Evolutionary conservation across 2,329 filamentous ascomycete species (phyloP), one percentile per base, ranked within the genome.

Genomic region (Colletotrichum navitas): DNA sequence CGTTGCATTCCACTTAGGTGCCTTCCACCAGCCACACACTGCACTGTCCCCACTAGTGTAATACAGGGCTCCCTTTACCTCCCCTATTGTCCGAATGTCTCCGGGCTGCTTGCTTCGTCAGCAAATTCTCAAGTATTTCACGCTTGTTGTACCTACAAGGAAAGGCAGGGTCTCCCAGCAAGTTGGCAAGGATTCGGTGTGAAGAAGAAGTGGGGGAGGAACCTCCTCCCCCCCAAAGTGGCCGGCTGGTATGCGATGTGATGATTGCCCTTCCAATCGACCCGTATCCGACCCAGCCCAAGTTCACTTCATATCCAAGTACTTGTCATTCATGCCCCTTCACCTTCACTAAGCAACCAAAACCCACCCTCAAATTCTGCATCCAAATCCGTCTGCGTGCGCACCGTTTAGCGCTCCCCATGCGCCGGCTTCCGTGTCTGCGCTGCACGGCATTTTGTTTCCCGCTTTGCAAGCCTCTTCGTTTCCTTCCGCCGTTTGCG

Each of bases 271-370:
- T n/a, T 45, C 68, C 68, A 68, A 47, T 60, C 58, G 64, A 71
- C 63, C 68, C 52, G 52, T 43, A 68, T 71, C 64, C 58, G 64
- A 68, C 36, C 24, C 51, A 68, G 54, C 43, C 68, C 51, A 67
- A 68, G 47, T 56, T 29, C 52, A 61, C 55, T 21, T 65, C 45
- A 32, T 24, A 58, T 56, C 49, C 47, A 67, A 63, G 56, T 41
- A 26, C 26, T 39, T 51, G 8, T 51, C 60, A 29, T 39, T 41
- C 45, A 29, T 29, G 18, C 45, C 21, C 21, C 43, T 18, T 12
- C 32, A 8, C 60, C n/a, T 52, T 36, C 56, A 67, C 39, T 62
- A 60, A 67, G 63, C 56, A 62, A 39, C 47, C 39, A 56, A 29
- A 36, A 59, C 55, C 47, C 56, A 58, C 49, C 56, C 47, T 71